phyloP scores from a whole-genome alignment of 768 basidiomycete species.

The Tulasnella sp. region DNA sequence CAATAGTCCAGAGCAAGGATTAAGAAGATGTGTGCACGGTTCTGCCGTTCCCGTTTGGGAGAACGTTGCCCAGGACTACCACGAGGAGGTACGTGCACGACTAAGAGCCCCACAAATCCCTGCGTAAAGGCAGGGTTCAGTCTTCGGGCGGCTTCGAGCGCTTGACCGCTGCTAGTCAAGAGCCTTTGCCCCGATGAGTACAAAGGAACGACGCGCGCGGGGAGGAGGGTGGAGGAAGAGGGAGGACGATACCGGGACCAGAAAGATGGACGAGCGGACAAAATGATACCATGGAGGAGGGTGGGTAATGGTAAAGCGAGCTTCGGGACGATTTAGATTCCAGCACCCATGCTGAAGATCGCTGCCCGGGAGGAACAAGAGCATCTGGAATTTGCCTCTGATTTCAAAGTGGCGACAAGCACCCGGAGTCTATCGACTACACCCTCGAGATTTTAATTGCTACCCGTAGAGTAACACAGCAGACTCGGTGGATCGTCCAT shows the following conservation, averaged over 20 bases:
- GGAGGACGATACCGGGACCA: neutral
- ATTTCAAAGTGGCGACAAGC: neutral
- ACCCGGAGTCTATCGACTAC: neutral
- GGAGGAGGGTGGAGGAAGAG: neutral
- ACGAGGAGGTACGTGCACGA: neutral
- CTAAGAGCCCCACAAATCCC: neutral
- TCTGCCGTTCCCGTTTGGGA: neutral
- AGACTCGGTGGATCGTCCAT: neutral
- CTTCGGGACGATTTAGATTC: neutral
- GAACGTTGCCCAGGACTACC: neutral
- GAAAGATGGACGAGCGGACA: neutral
- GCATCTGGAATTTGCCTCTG: neutral
- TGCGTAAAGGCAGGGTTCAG: neutral
- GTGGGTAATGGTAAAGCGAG: neutral
- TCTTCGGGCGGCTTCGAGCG: neutral
- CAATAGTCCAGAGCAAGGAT: neutral
- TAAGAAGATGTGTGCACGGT: neutral
- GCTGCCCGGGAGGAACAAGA: neutral
- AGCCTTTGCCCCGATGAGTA: neutral
- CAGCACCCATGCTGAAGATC: neutral
- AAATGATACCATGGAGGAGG: neutral
- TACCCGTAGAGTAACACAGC: neutral
- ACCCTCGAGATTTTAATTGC: neutral
- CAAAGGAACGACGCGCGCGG: neutral
- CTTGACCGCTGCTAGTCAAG: constrained; percentile 3